Evolutionary conservation across 495 filamentous ascomycete genomes (phyloP), one percentile per base, ranked within the genome.

Genomic region (Massariosphaeria phaeospora): DNA sequence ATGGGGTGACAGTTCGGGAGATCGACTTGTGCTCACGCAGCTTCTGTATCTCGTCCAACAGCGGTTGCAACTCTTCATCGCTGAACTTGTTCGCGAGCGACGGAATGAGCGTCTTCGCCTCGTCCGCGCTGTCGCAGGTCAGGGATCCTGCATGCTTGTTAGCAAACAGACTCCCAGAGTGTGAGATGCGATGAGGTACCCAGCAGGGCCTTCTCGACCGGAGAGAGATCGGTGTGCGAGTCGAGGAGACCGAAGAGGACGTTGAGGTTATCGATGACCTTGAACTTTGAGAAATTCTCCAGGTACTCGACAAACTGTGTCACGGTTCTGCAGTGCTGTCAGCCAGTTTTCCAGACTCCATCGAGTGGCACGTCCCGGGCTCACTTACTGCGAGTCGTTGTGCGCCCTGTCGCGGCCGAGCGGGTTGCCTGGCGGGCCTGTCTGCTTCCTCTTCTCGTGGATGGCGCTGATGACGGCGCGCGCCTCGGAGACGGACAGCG

Each of bases 81-180:
- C 74, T 72, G 60, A 95, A 91, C 72, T 97, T 98, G 65, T 87
- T 79, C 57, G 82, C 77, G 20, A 98, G 74, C 60, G 88, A 95
- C 0, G 93, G 93, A 50, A 98, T 95, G 39, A 98, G 76, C 8
- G 88, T 95, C 75, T 96, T 95, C 60, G 93, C 94, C 75, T 98
- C 93, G 61, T 98, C 94, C 35, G 86, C 84, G 20, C 79, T 84
- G 61, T 95, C 90, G 65, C 89, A 95, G 71, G 89, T 95, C 20
- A 98, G 76, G 50, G 88, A 89, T 5, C 88, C 91, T 94, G 43
- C 23, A 15, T n/a, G 38, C 5, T 0, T 18, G 29, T 52, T 13
- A 55, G 41, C 21, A 17, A 4, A 0, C 11, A 21, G 3, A 35
- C 31, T 21, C 15, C 13, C 7, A n/a, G 15, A 26, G 41, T 23